phyloP scores from a whole-genome alignment of 176 grass and related monocot genomes.

The Cenchrus americanus region DNA sequence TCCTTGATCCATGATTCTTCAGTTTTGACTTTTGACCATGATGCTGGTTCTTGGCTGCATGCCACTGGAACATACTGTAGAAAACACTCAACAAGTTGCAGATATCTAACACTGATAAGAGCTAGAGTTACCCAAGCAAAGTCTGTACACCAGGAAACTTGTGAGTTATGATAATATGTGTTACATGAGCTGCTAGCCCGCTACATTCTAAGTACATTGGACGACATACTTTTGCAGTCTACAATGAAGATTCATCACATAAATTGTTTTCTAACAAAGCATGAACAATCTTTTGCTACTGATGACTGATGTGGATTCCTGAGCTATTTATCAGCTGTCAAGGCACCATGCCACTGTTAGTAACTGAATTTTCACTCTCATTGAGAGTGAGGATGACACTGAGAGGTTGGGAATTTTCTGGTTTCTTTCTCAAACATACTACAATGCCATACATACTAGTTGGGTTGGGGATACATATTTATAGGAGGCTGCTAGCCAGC shows the following conservation, averaged over 20 bases:
- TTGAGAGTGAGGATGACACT: no score
- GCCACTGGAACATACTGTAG: not conserved
- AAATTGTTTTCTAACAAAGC: not conserved
- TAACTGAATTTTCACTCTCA: no score
- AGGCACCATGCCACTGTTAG: no score
- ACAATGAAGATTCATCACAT: not conserved
- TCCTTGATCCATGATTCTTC: not conserved
- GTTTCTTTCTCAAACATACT: no score
- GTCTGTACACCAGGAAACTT: not conserved
- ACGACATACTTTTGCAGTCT: not conserved
- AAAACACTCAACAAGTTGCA: not conserved
- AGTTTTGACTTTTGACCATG: not conserved
- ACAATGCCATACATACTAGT: no score
- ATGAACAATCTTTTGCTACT: not conserved
- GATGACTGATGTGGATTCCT: not conserved
- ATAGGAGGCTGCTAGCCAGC: no score
- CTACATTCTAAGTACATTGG: not conserved
- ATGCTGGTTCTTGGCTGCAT: not conserved
- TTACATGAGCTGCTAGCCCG: not conserved
- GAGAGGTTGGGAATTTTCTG: no score
- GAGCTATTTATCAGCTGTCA: not conserved
- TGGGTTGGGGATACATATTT: no score
- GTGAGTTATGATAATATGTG: no score
- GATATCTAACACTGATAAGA: not conserved
- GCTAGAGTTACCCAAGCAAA: not conserved